Evolutionary conservation across 805 yeast species (phyloP), one percentile per base, ranked within the genome.

Genomic region (Torulaspora gathmanii): DNA sequence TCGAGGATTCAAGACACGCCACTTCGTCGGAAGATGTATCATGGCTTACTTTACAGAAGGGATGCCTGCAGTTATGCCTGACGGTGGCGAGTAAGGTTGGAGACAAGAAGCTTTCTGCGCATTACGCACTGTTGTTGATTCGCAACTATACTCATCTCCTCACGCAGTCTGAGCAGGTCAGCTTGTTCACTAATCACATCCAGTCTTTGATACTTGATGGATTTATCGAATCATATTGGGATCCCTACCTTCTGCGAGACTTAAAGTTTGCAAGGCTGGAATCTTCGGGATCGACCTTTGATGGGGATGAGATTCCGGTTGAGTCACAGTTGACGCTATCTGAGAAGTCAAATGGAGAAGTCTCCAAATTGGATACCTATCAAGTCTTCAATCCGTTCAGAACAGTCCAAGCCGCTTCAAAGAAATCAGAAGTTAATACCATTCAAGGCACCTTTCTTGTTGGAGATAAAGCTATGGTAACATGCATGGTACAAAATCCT

Each of bases 401-500:
- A 40, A 46, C 53, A 13, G 35, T 45, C 5, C 39, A 42, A 17
- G 49, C 54, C 20, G 44, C 55, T 12, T 29, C 41, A n/a, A 44
- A 43, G 44, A 45, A 42, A 12, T 23, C 28, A n/a, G 47, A 49
- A 19, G 19, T 48, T 1, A 47, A 49, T 15, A 44, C 40, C 1
- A 49, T 45, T 11, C 60, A 57, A 35, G 56, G 42, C 25, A 55
- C 42, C 15, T 57, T 70, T 15, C 52, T 80, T 5, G 80, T 81
- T 13, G 85, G 80, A 27, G 95, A 88, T 42, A 69, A 75, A 4
- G 75, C 78, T 10, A 83, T 79, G 45, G 68, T 85, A 13, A 60
- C 69, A 5, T 67, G 86, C 1, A 67, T 70, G 3, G 56, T 90
- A 7, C 89, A 84, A 57, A 91, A 91, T 60, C 95, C 96, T 7